phyloP scores from a whole-genome alignment of 1,284 basidiomycete genomes.

The Vanrija pseudolonga region DNA sequence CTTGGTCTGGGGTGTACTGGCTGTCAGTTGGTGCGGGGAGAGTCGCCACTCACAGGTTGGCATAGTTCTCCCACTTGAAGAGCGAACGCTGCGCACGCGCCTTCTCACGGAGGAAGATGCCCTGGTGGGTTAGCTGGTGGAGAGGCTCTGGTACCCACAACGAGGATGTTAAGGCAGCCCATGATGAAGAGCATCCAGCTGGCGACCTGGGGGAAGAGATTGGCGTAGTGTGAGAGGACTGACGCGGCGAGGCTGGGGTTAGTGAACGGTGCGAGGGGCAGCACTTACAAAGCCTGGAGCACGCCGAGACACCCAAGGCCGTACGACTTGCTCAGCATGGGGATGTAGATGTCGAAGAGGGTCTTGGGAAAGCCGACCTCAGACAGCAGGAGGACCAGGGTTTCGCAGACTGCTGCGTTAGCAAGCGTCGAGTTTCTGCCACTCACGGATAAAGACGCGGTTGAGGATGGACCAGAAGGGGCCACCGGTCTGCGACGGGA shows the following conservation, averaged over 20 bases:
- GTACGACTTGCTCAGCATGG: constrained; percentile 76
- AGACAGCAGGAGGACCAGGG: constrained; percentile 66
- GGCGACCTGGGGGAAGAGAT: constrained; percentile 73
- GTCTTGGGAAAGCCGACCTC: constrained; percentile 69
- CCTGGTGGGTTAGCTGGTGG: constrained; percentile 15
- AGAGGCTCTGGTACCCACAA: constrained; percentile 23
- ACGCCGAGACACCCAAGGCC: constrained; percentile 76
- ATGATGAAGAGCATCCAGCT: constrained; percentile 81
- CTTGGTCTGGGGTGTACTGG: constrained; percentile 43
- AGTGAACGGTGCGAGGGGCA: neutral
- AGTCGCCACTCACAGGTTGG: constrained; percentile 40
- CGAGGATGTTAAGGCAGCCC: constrained; percentile 74
- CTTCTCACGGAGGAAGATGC: constrained; percentile 39
- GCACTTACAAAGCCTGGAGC: constrained; percentile 68
- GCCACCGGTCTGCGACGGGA: constrained; percentile 80
- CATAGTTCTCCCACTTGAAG: constrained; percentile 48
- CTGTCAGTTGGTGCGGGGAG: neutral
- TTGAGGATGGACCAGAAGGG: constrained; percentile 81
- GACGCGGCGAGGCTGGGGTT: constrained; percentile 60
- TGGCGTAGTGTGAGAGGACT: constrained; percentile 74
- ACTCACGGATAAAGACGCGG: constrained; percentile 64
- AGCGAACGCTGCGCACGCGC: constrained; percentile 40
- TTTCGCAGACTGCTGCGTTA: constrained; percentile 58
- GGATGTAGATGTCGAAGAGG: constrained; percentile 75
- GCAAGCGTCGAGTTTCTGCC: neutral